These are phyloP conservation scores for Talaromyces sp. DNA, from an alignment of 2,329 filamentous ascomycete species.

Conservation along the genomic window DNA sequence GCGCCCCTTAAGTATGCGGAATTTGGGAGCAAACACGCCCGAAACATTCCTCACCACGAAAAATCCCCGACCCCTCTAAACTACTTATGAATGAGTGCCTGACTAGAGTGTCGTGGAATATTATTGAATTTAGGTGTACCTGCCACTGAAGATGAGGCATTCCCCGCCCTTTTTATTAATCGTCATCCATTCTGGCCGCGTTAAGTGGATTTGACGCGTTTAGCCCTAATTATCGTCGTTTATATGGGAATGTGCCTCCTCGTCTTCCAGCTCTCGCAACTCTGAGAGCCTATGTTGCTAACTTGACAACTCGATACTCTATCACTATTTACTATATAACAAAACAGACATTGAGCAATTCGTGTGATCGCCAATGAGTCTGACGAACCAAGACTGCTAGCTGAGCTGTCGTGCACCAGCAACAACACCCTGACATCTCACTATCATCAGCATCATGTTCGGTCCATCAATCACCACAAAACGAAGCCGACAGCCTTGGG, in stretches of 20 bases:
- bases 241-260: constrained; percentile 13
- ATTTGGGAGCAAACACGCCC: constrained; percentile 1
- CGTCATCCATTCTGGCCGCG: constrained; percentile 5
- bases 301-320: background rate
- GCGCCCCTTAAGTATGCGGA: constrained; percentile 4
- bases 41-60: constrained; percentile 15
- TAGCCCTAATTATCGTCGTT: constrained; percentile 19
- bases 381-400: background rate
- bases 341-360: background rate
- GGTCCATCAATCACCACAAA: background rate
- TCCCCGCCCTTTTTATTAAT: constrained; percentile 19
- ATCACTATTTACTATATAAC: too few relatives aligned
- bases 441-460: constrained; percentile 4
- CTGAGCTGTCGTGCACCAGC: background rate
- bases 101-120: too few relatives aligned
- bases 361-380: background rate
- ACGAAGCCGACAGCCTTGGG: constrained; percentile 26
- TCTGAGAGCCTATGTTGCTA: background rate
- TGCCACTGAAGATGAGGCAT: constrained; percentile 20
- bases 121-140: background rate
- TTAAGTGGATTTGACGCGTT: constrained; percentile 16
- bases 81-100: background rate
- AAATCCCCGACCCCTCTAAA: constrained; percentile 8
- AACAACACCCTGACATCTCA: background rate
- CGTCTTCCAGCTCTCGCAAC: background rate